A percentile compares a stretch with the other conserved stretches of the same genome.
These are phyloP conservation scores for Carpinus fangiana DNA, from an alignment of 306 rosid species.

Conservation along the genomic window DNA sequence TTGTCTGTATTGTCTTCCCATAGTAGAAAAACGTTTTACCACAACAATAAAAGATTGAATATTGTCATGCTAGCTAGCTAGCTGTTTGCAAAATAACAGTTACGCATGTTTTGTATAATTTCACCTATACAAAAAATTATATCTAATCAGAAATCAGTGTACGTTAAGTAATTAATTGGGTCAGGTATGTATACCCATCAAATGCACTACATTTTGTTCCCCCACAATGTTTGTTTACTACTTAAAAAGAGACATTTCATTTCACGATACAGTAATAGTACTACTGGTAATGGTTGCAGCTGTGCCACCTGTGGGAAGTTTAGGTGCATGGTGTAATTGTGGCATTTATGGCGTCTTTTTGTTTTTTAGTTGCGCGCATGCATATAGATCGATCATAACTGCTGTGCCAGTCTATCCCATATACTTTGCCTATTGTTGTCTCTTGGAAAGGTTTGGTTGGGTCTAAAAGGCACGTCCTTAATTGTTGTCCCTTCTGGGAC, in stretches of 20 bases:
- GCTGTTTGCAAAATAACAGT: conserved; percentile 5
- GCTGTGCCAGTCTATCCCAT: too few relatives aligned
- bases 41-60: conserved; percentile 34
- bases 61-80: conserved; percentile 32
- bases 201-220: conserved; percentile 5
- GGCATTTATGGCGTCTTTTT: conserved; percentile 15
- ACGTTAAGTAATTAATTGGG: background rate
- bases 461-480: background rate
- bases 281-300: conserved; percentile 5
- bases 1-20: conserved; percentile 14
- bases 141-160: conserved; percentile 27
- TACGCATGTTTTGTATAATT: conserved; percentile 37
- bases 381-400: too few relatives aligned
- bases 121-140: conserved; percentile 3
- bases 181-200: background rate
- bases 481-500: background rate
- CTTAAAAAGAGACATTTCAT: too few relatives aligned
- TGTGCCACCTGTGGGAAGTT: conserved; percentile 28
- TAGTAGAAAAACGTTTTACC: conserved; percentile 30
- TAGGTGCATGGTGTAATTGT: conserved; percentile 20
- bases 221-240: too few relatives aligned
- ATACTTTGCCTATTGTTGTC: background rate
- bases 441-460: background rate
- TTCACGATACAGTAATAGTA: conserved; percentile 2
- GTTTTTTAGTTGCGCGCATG: background rate